Percentiles rank a stretch among this genome's conserved stretches.
Evolutionary conservation across 352 stramenopile genomes (phyloP).

Genomic region (Pseudoperonospora humuli): DNA sequence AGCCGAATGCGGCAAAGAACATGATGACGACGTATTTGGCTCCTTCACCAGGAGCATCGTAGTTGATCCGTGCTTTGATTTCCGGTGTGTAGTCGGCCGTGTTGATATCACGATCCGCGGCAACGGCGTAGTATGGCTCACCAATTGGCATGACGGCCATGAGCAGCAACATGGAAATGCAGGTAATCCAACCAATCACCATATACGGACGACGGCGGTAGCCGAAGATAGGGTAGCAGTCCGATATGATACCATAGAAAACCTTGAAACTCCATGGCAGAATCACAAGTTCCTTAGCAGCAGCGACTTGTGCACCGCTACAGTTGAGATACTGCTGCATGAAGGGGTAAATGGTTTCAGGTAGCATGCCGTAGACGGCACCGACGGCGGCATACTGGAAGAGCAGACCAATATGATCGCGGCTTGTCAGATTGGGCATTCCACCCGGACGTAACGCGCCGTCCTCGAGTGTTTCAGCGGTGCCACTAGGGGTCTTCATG

Average conservation of each 20-base stretch:
- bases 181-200: conserved; percentile 45
- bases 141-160: conserved; percentile 38
- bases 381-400: conserved; percentile 46
- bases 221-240: conserved; percentile 38
- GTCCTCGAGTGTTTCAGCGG: conserved; percentile 18
- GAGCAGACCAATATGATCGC: conserved; percentile 36
- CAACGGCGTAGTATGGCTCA: conserved; percentile 45
- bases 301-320: conserved; percentile 36
- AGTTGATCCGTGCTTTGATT: conserved; percentile 32
- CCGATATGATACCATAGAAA: conserved; percentile 26
- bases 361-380: conserved; percentile 39
- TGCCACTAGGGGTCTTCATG: conserved; percentile 25
- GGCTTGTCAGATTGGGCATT: conserved; percentile 26
- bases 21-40: conserved; percentile 43
- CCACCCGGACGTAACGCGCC: conserved; percentile 31
- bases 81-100: conserved; percentile 24
- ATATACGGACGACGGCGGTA: conserved; percentile 61
- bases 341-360: conserved; percentile 43
- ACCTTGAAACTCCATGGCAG: conserved; percentile 66
- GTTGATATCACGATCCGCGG: conserved; percentile 17
- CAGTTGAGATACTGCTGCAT: conserved; percentile 48
- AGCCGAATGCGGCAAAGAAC: conserved; percentile 52
- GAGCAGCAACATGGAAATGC: conserved; percentile 36
- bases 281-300: conserved; percentile 35
- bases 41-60: conserved; percentile 22